Evolutionary conservation across 176 grass and related monocot genomes (phyloP), one percentile per base, ranked within the genome.

Genomic region (Calamus simplicifolius): DNA sequence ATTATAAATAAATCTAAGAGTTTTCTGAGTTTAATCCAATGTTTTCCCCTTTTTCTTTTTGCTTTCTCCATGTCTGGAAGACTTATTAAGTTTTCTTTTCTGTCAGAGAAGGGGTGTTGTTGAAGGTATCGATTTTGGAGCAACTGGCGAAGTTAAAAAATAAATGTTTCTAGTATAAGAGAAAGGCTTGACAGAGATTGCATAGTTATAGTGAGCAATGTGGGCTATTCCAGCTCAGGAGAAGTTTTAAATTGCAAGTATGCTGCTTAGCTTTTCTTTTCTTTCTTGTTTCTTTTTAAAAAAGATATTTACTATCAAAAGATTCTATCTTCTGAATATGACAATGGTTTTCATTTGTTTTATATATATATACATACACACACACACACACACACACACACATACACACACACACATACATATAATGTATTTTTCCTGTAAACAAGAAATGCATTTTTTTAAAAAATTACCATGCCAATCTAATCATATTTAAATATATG

Each of bases 141-240:
- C 75, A 60, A 88, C 85, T 23, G 89, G 92, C 57, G 92, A 96
- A 90, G 92, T 96, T 59, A 96, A 96, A 66, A 83, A 73, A 82
- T 96, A 74, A 78, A 96, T 68, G 87, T 82, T 75, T 76, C 83
- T 19, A 77, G 68, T 27, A 82, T 82, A 54, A 67, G 19, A 72
- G 73, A 82, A 66, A 82, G 80, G 61, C 62, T 82, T 14, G 73
- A 82, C 19, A 68, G 51, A 25, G 80, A 73, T 69, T 75, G 72
- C 57, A 82, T 82, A 27, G 80, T 82, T 16, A 25, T 77, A 27
- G 73, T 82, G 19, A 82, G 80, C 80, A 82, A 82, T 52, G 49
- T 82, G 25, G 80, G 80, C 38, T 82, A 82, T 77, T 77, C 80
- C 5, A 82, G 80, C 56, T 59, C 73, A 51, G 80, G 80, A 30